Percentiles rank a stretch among this genome's conserved stretches.
Evolutionary conservation across 352 stramenopile genomes (phyloP).

Genomic region (Pythium aquatile): DNA sequence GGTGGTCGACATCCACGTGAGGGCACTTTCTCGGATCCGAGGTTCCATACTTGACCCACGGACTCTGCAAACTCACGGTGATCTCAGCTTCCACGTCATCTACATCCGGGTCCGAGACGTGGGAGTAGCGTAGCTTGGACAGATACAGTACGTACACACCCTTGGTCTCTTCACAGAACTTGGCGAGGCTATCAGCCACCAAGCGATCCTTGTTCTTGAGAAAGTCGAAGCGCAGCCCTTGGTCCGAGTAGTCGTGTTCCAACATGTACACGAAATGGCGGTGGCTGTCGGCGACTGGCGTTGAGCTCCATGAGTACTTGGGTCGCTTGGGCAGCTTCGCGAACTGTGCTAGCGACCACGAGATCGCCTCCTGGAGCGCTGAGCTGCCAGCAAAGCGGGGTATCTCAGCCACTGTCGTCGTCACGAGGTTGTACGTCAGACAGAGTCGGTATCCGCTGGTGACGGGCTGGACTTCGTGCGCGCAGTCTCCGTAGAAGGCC

Average conservation of each 20-base stretch:
- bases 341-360: constrained; percentile 2
- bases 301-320: background rate
- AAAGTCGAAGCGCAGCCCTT: constrained; percentile 13
- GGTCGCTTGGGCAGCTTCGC: background rate
- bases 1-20: constrained; percentile 3
- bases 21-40: background rate
- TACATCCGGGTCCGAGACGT: constrained; percentile 4
- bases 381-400: constrained; percentile 12
- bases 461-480: constrained; percentile 14
- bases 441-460: constrained; percentile 4
- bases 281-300: background rate
- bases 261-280: constrained; percentile 24
- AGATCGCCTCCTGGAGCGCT: constrained; percentile 6
- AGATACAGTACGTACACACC: constrained; percentile 13
- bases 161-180: constrained; percentile 18
- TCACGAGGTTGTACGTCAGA: background rate
- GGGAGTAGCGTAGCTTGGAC: constrained; percentile 16
- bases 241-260: constrained; percentile 25
- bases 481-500: constrained; percentile 17
- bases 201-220: constrained; percentile 22
- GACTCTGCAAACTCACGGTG: constrained; percentile 3
- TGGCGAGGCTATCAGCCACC: constrained; percentile 17
- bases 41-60: constrained; percentile 20
- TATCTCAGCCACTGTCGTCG: background rate
- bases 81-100: constrained; percentile 10